These are phyloP conservation scores for Clonostachys byssicola DNA, from an alignment of 2,329 filamentous ascomycete species.

Conservation along the genomic window DNA sequence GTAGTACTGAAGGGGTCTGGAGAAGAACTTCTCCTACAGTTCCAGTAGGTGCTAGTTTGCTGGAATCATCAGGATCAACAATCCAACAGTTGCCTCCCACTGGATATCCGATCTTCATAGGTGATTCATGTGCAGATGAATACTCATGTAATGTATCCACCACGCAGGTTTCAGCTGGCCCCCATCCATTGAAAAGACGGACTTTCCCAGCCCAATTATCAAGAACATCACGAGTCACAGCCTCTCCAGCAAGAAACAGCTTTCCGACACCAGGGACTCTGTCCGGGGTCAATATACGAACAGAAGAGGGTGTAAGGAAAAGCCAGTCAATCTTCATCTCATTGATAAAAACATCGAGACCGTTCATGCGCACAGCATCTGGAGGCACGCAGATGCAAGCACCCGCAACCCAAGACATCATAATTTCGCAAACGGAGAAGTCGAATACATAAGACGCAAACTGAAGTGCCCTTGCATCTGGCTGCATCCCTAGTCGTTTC, in stretches of 20 bases:
- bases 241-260: constrained; percentile 5
- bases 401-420: background rate
- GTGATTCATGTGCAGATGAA: background rate
- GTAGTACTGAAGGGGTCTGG: constrained; percentile 28
- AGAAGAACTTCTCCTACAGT: constrained; percentile 8
- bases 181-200: constrained; percentile 1
- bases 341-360: background rate
- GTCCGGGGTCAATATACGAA: constrained; percentile 1
- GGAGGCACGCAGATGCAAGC: constrained; percentile 1
- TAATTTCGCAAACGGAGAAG: background rate
- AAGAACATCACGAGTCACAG: background rate
- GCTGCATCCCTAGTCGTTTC: constrained; percentile 10
- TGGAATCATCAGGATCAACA: constrained; percentile 7
- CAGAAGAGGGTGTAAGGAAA: constrained; percentile 5
- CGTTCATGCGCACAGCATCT: background rate
- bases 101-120: background rate
- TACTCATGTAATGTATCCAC: background rate
- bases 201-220: constrained; percentile 1
- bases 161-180: background rate
- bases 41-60: constrained; percentile 3
- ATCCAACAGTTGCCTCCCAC: constrained; percentile 8
- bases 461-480: constrained; percentile 2
- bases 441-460: constrained; percentile 2
- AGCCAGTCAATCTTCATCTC: constrained; percentile 3
- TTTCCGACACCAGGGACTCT: constrained; percentile 2